phyloP scores from a whole-genome alignment of 805 yeast genomes.

The Limtongozyma cylindracea region DNA sequence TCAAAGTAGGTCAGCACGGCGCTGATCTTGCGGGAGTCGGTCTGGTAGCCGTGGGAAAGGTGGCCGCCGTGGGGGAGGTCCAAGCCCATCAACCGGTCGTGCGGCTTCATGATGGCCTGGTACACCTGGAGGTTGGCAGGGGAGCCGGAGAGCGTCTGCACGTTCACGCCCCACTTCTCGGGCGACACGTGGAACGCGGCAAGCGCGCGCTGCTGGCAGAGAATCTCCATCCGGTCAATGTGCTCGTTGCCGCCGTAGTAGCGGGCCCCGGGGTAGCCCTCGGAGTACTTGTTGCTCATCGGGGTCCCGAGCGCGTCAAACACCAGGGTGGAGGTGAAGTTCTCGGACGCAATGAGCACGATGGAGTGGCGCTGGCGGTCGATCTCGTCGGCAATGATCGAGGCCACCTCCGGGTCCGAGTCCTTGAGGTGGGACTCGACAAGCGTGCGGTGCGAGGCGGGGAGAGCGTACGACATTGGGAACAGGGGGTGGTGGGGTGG shows the following conservation, averaged over 20 bases:
- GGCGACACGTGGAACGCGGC: conserved; percentile 57
- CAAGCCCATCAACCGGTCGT: conserved; percentile 90
- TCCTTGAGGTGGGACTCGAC: not conserved
- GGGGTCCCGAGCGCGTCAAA: conserved; percentile 88
- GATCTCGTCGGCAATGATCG: conserved; percentile 52
- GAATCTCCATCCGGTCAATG: conserved; percentile 72
- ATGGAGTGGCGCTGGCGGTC: conserved; percentile 79
- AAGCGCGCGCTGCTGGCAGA: conserved; percentile 83
- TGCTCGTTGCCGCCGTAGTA: conserved; percentile 95
- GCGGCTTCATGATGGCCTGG: conserved; percentile 69
- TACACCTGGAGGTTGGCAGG: conserved; percentile 91
- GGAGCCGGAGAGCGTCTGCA: conserved; percentile 85
- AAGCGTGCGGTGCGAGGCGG: not conserved
- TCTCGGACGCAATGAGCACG: conserved; percentile 85
- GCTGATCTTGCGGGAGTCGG: conserved; percentile 71
- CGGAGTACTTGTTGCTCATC: conserved; percentile 95
- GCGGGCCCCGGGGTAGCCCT: conserved; percentile 95
- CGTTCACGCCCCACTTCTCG: conserved; percentile 91
- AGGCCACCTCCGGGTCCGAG: conserved; percentile 60
- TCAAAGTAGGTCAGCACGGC: conserved; percentile 85
- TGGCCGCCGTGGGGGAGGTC: conserved; percentile 98
- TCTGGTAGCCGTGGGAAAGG: conserved; percentile 91
- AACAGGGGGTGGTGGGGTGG: not conserved
- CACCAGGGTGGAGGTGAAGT: conserved; percentile 86
- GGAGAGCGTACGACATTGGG: not conserved